phyloP scores from a whole-genome alignment of 2,329 filamentous ascomycete species.

The Calonectria ilicicola region DNA sequence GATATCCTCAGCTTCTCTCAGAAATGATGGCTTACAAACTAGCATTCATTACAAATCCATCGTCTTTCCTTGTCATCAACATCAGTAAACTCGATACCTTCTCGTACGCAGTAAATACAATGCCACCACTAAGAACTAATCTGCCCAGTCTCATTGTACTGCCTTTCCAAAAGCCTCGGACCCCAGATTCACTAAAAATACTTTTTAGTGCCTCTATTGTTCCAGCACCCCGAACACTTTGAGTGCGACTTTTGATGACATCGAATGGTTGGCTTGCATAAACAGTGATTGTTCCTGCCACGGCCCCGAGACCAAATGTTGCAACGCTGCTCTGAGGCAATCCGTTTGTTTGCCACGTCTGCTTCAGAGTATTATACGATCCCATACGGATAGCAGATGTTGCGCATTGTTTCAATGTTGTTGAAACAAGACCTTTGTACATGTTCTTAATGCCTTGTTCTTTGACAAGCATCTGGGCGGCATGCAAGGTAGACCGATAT shows the following conservation, averaged over 20 bases:
- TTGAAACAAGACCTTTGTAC: neutral
- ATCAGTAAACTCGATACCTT: neutral
- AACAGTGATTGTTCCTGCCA: neutral
- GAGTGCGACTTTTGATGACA: neutral
- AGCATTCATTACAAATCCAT: too few species aligned
- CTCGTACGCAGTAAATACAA: neutral
- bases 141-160: neutral
- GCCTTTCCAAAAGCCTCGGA: neutral
- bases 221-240: neutral
- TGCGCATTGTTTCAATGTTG: neutral
- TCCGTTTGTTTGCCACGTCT: neutral
- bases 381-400: neutral
- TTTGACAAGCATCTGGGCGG: neutral
- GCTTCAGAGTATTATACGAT: neutral
- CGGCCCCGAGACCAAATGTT: neutral
- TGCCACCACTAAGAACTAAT: neutral
- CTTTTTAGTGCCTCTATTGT: neutral
- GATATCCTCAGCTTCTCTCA: too few species aligned
- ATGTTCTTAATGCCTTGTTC: neutral
- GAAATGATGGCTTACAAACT: too few species aligned
- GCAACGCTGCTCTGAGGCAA: neutral
- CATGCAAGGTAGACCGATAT: neutral
- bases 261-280: neutral
- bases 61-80: neutral
- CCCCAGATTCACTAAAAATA: neutral